Evolutionary conservation across 306 rosid species (phyloP).

Genomic region (Purshia tridentata): DNA sequence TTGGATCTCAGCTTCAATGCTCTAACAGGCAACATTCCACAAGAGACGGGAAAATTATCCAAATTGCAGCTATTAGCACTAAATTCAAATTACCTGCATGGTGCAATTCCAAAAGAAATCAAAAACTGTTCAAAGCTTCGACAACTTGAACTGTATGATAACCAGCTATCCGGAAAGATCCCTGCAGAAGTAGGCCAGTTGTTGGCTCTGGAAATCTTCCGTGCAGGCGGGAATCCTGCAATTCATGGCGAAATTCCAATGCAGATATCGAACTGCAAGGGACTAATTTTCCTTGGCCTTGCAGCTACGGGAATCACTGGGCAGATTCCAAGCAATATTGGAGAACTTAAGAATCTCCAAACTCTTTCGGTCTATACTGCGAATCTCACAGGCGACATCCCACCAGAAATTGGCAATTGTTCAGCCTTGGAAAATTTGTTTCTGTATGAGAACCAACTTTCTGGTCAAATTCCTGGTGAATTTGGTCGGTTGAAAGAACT

Average conservation of each 20-base stretch:
- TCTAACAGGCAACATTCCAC: constrained; percentile 72
- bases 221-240: constrained; percentile 85
- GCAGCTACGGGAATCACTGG: constrained; percentile 85
- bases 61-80: constrained; percentile 48
- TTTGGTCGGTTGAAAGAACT: constrained; percentile 64
- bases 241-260: constrained; percentile 78
- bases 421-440: constrained; percentile 71
- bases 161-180: constrained; percentile 71
- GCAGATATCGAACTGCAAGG: constrained; percentile 72
- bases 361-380: constrained; percentile 83
- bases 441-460: constrained; percentile 78
- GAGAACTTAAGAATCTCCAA: constrained; percentile 66
- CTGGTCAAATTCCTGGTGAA: constrained; percentile 69
- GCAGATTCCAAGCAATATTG: constrained; percentile 69
- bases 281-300: constrained; percentile 67
- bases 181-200: constrained; percentile 72
- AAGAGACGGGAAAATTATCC: constrained; percentile 54
- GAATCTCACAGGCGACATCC: constrained; percentile 74
- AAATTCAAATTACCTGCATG: constrained; percentile 69
- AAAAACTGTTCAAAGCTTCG: constrained; percentile 79
- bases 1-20: constrained; percentile 85
- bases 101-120: constrained; percentile 63
- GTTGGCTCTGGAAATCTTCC: constrained; percentile 47
- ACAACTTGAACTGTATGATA: constrained; percentile 67
- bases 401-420: constrained; percentile 75